These are phyloP conservation scores for Fusarium udum DNA, from an alignment of 2,329 filamentous ascomycete species.

Conservation along the genomic window DNA sequence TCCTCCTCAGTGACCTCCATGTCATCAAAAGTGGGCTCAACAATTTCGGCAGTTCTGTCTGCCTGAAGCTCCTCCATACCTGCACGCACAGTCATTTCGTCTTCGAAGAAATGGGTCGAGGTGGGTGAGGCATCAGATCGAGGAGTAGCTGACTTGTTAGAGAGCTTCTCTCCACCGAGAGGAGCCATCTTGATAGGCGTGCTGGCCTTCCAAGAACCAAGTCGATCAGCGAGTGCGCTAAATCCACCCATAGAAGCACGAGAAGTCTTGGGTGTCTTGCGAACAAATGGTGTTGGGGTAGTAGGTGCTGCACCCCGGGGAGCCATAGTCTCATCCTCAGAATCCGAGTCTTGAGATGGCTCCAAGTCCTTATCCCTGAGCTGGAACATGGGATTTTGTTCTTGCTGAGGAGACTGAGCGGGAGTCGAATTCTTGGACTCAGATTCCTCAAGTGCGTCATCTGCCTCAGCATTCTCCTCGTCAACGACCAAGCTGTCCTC, in stretches of 20 bases:
- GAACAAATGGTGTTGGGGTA: conserved; percentile 53
- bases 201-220: conserved; percentile 70
- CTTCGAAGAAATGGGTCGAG: conserved; percentile 67
- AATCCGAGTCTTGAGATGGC: conserved; percentile 55
- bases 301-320: conserved; percentile 48
- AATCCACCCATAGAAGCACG: conserved; percentile 59
- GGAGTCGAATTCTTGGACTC: conserved; percentile 1
- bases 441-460: conserved; percentile 15
- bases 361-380: conserved; percentile 60
- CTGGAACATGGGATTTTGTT: conserved; percentile 44
- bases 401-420: conserved; percentile 22
- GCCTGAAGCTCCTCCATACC: conserved; percentile 27
- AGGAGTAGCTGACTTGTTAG: conserved; percentile 49
- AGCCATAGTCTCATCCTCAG: conserved; percentile 60
- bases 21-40: conserved; percentile 54
- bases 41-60: conserved; percentile 34
- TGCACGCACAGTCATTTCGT: conserved; percentile 61
- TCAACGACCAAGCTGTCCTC: conserved; percentile 42
- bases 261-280: conserved; percentile 40
- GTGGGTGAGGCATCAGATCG: conserved; percentile 50
- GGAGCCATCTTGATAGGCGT: conserved; percentile 55
- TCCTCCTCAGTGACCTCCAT: conserved; percentile 64
- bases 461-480: conserved; percentile 18
- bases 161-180: conserved; percentile 47
- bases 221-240: conserved; percentile 69